phyloP scores from a whole-genome alignment of 129 eudicot species.

The Calendula officinalis region DNA sequence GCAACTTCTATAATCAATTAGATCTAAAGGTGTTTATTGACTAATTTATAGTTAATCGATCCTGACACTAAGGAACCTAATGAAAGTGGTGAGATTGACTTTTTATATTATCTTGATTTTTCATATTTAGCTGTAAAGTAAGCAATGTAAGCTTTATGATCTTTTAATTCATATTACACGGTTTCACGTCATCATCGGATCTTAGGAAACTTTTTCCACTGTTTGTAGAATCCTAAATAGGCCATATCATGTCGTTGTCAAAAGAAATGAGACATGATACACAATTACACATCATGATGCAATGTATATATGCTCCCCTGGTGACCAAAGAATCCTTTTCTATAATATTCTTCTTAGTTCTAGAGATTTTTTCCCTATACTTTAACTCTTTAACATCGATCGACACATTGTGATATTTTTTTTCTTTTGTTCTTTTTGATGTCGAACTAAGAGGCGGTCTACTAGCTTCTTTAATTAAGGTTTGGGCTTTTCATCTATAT shows the following conservation, averaged over 20 bases:
- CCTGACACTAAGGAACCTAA: conserved; percentile 36
- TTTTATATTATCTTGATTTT: conserved; percentile 12
- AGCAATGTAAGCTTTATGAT: conserved; percentile 18
- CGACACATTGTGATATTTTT: not conserved
- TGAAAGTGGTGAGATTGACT: conserved; percentile 6
- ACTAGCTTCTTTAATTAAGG: not conserved
- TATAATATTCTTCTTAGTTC: not conserved
- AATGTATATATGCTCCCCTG: conserved; percentile 7
- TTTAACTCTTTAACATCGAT: no score
- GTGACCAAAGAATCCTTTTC: not conserved
- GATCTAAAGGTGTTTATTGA: no score
- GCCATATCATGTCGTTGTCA: conserved; percentile 27
- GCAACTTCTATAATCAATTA: no score
- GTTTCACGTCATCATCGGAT: conserved; percentile 5
- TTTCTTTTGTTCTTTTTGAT: not conserved
- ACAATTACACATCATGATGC: conserved; percentile 19
- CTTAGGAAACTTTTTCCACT: conserved; percentile 22
- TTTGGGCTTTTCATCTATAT: no score
- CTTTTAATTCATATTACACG: conserved; percentile 10
- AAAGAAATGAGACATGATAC: conserved; percentile 26
- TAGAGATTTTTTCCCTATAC: not conserved
- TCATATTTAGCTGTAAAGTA: conserved; percentile 30
- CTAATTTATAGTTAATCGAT: no score
- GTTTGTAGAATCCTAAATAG: conserved; percentile 28
- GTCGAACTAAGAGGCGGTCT: not conserved